Conservation (phyloP, 2,329 filamentous ascomycete species). For the Trichoderma sp. region DNA sequence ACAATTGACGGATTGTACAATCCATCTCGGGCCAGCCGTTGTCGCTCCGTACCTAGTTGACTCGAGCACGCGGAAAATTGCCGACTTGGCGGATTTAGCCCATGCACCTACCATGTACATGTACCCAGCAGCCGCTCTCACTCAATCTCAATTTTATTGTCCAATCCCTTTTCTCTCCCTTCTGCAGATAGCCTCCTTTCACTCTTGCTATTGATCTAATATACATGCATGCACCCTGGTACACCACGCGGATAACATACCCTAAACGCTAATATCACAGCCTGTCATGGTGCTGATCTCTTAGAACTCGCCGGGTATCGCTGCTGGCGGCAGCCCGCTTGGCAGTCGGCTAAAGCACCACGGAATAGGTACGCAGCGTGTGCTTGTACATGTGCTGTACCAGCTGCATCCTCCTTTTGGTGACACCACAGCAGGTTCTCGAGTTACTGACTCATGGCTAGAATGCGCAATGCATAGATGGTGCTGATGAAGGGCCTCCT, state of each 20-base stretch:
- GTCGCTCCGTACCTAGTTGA: not conserved
- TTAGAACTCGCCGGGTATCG: not conserved
- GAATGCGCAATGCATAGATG: too few relatives aligned
- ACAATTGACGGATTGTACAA: not conserved
- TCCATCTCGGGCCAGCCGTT: not conserved
- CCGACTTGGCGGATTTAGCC: not conserved
- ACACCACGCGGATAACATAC: not conserved
- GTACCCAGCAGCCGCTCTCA: not conserved
- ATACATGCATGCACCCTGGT: not conserved
- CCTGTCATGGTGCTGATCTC: not conserved
- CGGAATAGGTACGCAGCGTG: not conserved
- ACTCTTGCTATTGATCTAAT: not conserved
- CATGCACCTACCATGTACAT: not conserved
- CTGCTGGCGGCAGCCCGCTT: not conserved
- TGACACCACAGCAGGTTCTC: not conserved
- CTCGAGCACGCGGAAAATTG: not conserved
- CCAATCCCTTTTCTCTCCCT: not conserved
- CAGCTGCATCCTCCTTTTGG: not conserved
- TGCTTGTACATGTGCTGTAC: not conserved
- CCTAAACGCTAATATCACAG: not conserved
- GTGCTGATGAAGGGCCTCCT: not conserved
- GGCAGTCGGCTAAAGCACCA: not conserved
- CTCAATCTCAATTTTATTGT: not conserved
- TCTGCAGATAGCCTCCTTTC: not conserved
- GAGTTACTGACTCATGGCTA: not conserved